Base-by-base conservation (phyloP, 768 basidiomycete species). In the Termitomyces sp. region DNA sequence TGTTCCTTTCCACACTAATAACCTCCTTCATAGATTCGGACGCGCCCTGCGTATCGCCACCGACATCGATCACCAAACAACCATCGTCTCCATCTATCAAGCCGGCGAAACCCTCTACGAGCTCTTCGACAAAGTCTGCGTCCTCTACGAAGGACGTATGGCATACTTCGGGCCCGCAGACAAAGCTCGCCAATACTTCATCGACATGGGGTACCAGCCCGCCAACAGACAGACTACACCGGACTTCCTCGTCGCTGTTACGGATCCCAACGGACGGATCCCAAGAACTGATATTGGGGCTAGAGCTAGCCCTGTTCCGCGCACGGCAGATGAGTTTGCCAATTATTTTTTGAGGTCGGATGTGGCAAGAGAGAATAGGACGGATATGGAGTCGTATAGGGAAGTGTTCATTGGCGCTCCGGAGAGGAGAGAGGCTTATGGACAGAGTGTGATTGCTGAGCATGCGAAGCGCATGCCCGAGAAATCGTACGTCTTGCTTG, bases 1-100 rank as follows among this genome's bases (percentile, higher is more conserved):
- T 18, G 1, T 4, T 28, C 12, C 12, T 28, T 28, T 4, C 28
- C 28, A 28, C 18, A 32, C 28, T 48, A 53, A 38, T 54, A 12
- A 39, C 28, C n/a, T 9, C 28, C 20, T 28, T 42, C n/a, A n/a
- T 42, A 66, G 67, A 51, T 91, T 88, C 66, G 82, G 84, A 57
- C 85, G 81, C 55, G 83, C 87, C 0, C 77, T 92, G 42, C 84
- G 90, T 1, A 79, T 87, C 53, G 78, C 82, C 4, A 90, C 89
- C 6, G 85, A 91, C 68, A 77, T 84, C 1, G 72, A 75, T 45
- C 70, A 73, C 24, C 68, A 75, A 54, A 74, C 89, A 0, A 91
- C 88, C 0, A 81, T 94, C 60, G 91, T 90, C 22, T 89, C 91
- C 0, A 85, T 95, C 45, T 93, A 94, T 73, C 92, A 94, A 75